Evolutionary conservation across 116 monocot species (phyloP), one percentile per base, ranked within the genome.

Genomic region (Zostera marina): DNA sequence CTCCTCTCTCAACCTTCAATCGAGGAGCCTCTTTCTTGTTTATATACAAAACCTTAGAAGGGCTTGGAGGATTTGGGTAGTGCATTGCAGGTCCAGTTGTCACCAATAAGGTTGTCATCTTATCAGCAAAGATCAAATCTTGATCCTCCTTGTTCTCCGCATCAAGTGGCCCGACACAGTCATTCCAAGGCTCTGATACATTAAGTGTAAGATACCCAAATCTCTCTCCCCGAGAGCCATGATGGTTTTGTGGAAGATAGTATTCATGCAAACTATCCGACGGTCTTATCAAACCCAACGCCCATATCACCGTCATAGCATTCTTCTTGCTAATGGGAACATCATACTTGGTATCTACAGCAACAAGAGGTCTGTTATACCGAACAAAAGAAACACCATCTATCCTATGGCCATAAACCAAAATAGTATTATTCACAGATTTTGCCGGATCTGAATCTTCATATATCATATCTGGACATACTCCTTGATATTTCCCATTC

Each of bases 1-100:
- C 94, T 21, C 94, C 94, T 49, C 94, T 76, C 63, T 94, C 94
- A 40, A 94, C 85, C 60, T 74, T 76, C 65, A 88, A 69, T 25
- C 77, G 17, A 13, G 88, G 94, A 47, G 88, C 79, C 65, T 94
- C 88, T 65, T 88, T 94, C 71, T 94, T 94, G 64, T 94, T 94
- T 41, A 94, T 72, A 52, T 88, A 94, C 44, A 94, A 66, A 16
- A 88, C 88, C 66, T 84, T 88, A 8, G 66, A 58, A 16, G 94
- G 94, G 48, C 76, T 79, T 20, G 94, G 94, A 51, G 88, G 94
- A 43, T 94, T 88, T 1, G 94, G 94, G 68, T 94, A 94, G 47
- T 75, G 81, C 52, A 85, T 15, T 7, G 94, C 81, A 3, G 68
- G 94, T 5, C 82, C 88, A 2, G 82, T 58, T 14, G 79, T 66